These are phyloP conservation scores for Rhododendron williamsianum DNA, from an alignment of 148 eudicot genomes.

Conservation along the genomic window DNA sequence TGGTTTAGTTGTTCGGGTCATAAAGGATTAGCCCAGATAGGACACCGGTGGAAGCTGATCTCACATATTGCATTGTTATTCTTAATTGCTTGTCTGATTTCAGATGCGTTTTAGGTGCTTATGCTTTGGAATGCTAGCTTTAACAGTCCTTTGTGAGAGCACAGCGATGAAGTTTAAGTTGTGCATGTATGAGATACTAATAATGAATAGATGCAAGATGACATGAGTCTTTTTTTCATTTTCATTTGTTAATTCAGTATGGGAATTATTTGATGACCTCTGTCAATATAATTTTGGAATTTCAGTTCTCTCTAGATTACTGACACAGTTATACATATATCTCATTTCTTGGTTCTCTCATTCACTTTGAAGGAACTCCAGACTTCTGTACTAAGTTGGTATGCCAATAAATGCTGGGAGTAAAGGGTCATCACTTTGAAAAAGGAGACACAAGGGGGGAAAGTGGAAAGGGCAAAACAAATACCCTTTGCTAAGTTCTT, in stretches of 20 bases:
- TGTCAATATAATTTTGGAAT: not conserved
- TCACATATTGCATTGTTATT: not conserved
- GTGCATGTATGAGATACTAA: not conserved
- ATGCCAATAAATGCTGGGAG: not conserved
- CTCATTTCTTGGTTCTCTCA: not conserved
- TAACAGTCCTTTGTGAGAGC: not conserved
- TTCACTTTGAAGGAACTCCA: not conserved
- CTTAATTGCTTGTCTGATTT: not conserved
- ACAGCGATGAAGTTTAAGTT: not conserved
- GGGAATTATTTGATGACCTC: not conserved
- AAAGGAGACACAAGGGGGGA: not conserved
- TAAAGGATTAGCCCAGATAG: constrained; percentile 52
- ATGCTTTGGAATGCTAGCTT: not conserved
- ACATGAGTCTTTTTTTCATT: not conserved
- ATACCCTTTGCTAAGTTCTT: not conserved
- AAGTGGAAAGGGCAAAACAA: not conserved
- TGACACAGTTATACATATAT: not conserved
- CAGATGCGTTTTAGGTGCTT: not conserved
- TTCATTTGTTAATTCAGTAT: not conserved
- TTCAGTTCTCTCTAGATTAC: constrained; percentile 2
- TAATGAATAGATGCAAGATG: not conserved
- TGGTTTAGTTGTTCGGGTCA: constrained; percentile 71
- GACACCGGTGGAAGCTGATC: not conserved
- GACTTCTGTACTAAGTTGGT: not conserved
- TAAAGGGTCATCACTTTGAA: not conserved